These are phyloP conservation scores for Melanomma pulvis-pyrius DNA, from an alignment of 495 filamentous ascomycete genomes.

Conservation along the genomic window DNA sequence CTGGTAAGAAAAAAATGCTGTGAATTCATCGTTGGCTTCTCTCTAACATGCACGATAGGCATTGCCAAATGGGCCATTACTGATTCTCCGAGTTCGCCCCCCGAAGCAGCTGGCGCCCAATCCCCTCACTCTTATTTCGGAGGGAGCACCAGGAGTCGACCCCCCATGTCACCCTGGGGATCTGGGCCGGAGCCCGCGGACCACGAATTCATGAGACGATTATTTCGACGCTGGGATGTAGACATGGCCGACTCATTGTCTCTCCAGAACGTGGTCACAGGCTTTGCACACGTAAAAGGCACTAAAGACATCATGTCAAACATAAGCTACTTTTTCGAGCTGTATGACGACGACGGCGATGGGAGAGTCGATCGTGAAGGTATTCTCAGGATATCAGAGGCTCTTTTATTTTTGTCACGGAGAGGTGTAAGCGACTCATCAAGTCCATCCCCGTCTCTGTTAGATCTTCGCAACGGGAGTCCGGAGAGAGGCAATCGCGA, in stretches of 20 bases:
- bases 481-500: slow-evolving; percentile 55
- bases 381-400: slow-evolving; percentile 92
- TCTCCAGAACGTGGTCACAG: slow-evolving; percentile 87
- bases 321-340: slow-evolving; percentile 95
- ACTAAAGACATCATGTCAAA: slow-evolving; percentile 93
- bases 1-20: slow-evolving; percentile 46
- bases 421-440: slow-evolving; percentile 77
- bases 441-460: slow-evolving; percentile 49
- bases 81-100: slow-evolving; percentile 65
- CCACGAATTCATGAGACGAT: slow-evolving; percentile 89
- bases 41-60: slow-evolving; percentile 36
- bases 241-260: slow-evolving; percentile 74
- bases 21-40: background rate
- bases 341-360: slow-evolving; percentile 91
- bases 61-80: slow-evolving; percentile 90
- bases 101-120: slow-evolving; percentile 57
- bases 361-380: slow-evolving; percentile 96
- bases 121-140: slow-evolving; percentile 61
- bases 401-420: slow-evolving; percentile 86
- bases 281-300: slow-evolving; percentile 86
- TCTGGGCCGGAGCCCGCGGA: slow-evolving; percentile 80
- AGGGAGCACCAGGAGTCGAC: slow-evolving; percentile 53
- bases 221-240: slow-evolving; percentile 87
- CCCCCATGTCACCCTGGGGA: slow-evolving; percentile 70
- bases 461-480: slow-evolving; percentile 22